Evolutionary conservation across 306 rosid genomes (phyloP).

Genomic region (Carpinus fangiana): DNA sequence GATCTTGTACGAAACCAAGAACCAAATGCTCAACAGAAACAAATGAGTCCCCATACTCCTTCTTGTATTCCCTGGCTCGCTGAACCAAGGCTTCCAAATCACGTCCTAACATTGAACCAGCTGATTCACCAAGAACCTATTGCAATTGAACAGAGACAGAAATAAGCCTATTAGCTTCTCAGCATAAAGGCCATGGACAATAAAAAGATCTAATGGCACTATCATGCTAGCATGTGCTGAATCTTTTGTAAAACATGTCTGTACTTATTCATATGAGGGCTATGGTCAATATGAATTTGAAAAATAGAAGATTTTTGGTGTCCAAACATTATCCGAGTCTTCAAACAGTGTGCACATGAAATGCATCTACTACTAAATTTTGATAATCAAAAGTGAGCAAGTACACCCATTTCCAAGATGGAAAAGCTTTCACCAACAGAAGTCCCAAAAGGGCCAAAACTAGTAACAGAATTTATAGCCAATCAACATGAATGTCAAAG

Average conservation of each 20-base stretch:
- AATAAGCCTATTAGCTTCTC: constrained; percentile 20
- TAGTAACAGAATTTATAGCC: constrained; percentile 1
- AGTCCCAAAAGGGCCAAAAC: neutral
- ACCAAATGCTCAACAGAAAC: constrained; percentile 96
- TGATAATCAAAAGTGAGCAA: constrained; percentile 15
- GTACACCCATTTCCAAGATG: constrained; percentile 11
- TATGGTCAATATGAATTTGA: neutral
- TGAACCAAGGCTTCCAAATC: constrained; percentile 92
- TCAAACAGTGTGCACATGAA: neutral
- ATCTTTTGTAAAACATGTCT: neutral
- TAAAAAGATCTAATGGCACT: neutral
- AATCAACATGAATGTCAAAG: neutral
- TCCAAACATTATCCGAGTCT: neutral
- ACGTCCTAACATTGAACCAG: constrained; percentile 92
- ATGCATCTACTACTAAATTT: neutral
- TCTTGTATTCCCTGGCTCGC: constrained; percentile 87
- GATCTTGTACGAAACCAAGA: constrained; percentile 83
- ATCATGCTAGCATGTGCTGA: neutral
- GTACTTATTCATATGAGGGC: neutral
- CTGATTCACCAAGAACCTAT: constrained; percentile 82
- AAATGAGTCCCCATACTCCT: constrained; percentile 90
- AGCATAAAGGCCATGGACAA: neutral
- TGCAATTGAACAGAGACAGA: constrained; percentile 17
- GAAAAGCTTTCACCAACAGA: constrained; percentile 4
- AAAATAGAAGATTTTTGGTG: neutral